Conservation (phyloP, 192 early-diverging fungal genomes). For the Radiomyces spectabilis region DNA sequence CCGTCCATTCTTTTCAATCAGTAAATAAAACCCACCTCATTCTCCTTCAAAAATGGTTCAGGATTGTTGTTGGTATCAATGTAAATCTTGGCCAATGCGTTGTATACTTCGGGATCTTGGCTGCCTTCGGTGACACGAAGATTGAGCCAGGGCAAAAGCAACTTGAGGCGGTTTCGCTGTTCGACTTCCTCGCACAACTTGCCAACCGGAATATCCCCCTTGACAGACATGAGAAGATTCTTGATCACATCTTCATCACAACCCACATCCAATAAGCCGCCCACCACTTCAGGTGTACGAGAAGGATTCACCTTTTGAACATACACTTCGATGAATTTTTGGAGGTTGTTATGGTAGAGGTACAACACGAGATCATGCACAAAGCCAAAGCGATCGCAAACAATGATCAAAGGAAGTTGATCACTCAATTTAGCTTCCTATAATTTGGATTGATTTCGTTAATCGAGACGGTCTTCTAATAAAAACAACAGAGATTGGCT, state of each 20-base stretch:
- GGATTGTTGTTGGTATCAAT: constrained; percentile 99
- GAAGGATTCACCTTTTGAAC: constrained; percentile 98
- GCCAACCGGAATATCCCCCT: constrained; percentile 76
- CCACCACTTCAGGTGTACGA: constrained; percentile 92
- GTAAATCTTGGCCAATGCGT: constrained; percentile 98
- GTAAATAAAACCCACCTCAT: constrained; percentile 41
- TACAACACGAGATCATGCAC: constrained; percentile 97
- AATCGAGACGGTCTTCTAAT: background rate
- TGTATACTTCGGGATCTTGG: constrained; percentile 87
- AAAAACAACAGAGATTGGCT: background rate
- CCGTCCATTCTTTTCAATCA: background rate
- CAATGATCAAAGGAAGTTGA: constrained; percentile 96
- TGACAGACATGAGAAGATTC: constrained; percentile 80
- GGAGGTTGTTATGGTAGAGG: constrained; percentile 88
- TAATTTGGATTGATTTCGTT: background rate
- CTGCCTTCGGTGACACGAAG: constrained; percentile 80
- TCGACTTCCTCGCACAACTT: constrained; percentile 86
- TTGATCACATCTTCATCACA: constrained; percentile 94
- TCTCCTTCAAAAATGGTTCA: constrained; percentile 88
- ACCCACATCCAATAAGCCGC: constrained; percentile 96
- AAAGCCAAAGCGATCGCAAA: constrained; percentile 96
- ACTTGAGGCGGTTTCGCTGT: constrained; percentile 95
- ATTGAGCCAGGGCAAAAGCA: constrained; percentile 93
- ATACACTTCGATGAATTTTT: constrained; percentile 97
- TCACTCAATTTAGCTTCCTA: constrained; percentile 89